Evolutionary conservation across 768 basidiomycete genomes (phyloP).

Genomic region (Hygrophorus russula): DNA sequence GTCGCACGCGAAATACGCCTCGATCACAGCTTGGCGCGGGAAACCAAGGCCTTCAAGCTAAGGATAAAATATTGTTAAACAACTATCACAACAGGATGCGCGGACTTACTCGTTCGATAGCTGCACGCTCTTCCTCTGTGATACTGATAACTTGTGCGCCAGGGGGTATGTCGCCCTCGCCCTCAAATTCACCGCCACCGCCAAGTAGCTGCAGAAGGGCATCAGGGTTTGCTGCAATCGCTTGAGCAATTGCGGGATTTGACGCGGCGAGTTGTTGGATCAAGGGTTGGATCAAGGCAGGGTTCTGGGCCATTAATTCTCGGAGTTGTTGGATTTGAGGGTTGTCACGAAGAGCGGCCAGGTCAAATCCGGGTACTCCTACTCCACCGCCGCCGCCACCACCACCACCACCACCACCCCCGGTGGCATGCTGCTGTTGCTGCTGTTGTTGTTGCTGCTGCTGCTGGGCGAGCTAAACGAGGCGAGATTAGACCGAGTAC

Average conservation of each 20-base stretch:
- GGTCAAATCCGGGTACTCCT: slow-evolving; percentile 24
- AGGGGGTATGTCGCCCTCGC: slow-evolving; percentile 31
- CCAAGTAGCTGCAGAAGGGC: slow-evolving; percentile 54
- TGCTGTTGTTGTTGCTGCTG: slow-evolving; percentile 36
- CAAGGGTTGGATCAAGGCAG: slow-evolving; percentile 63
- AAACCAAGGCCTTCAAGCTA: slow-evolving; percentile 88
- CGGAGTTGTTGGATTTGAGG: slow-evolving; percentile 68
- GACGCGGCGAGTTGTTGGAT: slow-evolving; percentile 68
- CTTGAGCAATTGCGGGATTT: slow-evolving; percentile 69
- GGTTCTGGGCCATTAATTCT: slow-evolving; percentile 64
- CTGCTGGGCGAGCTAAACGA: slow-evolving; percentile 56
- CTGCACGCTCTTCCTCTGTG: slow-evolving; percentile 78
- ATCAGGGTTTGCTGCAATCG: slow-evolving; percentile 63
- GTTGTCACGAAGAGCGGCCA: slow-evolving; percentile 45
- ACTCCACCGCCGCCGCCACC: slow-evolving; percentile 18
- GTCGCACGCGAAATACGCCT: slow-evolving; percentile 92
- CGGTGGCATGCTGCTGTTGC: slow-evolving; percentile 19
- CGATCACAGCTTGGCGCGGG: slow-evolving; percentile 62
- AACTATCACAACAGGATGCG: not conserved
- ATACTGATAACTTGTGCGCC: slow-evolving; percentile 61
- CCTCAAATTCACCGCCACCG: slow-evolving; percentile 29
- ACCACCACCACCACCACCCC: slow-evolving; percentile 22
- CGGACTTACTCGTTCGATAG: slow-evolving; percentile 73
- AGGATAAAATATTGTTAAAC: slow-evolving; percentile 3
- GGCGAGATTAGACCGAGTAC: not conserved